A percentile compares a stretch with the other conserved stretches of the same genome.
Conservation (phyloP, 129 eudicot genomes). For the Artemisia argyi region DNA sequence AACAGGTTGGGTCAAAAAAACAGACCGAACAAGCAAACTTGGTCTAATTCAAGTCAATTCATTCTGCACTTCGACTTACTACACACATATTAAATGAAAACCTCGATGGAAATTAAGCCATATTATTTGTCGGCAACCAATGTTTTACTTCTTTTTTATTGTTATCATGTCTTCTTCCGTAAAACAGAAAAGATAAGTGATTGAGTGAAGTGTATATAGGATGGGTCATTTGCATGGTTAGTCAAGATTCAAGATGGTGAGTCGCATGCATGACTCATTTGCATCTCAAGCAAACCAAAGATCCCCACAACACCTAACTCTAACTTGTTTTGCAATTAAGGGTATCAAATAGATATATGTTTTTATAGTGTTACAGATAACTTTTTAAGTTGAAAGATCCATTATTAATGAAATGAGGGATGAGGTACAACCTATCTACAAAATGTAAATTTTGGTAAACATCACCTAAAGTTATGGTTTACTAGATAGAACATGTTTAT, state of each 20-base stretch:
- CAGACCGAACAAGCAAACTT: too few species aligned
- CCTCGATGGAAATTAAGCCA: neutral
- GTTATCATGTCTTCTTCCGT: slow-evolving; percentile 32
- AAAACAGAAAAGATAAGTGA: slow-evolving; percentile 20
- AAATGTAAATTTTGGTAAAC: slow-evolving; percentile 7
- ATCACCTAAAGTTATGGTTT: neutral
- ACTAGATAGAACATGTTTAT: neutral
- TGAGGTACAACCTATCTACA: neutral
- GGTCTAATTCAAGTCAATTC: too few species aligned
- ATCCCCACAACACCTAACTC: slow-evolving; percentile 34
- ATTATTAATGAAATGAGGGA: slow-evolving; percentile 5
- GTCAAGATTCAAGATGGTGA: slow-evolving; percentile 21
- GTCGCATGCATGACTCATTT: slow-evolving; percentile 23
- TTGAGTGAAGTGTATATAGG: slow-evolving; percentile 12
- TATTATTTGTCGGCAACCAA: slow-evolving; percentile 18
- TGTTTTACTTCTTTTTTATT: neutral
- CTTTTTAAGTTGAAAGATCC: neutral
- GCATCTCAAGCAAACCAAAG: slow-evolving; percentile 27
- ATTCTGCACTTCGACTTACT: too few species aligned
- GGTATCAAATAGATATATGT: neutral
- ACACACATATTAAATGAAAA: too few species aligned
- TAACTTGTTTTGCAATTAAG: slow-evolving; percentile 36
- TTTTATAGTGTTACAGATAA: too few species aligned
- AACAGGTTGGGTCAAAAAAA: too few species aligned
- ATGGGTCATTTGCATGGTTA: slow-evolving; percentile 34